Evolutionary conservation across 164 flowering plant genomes (phyloP).

Genomic region (Platanus orientalis): DNA sequence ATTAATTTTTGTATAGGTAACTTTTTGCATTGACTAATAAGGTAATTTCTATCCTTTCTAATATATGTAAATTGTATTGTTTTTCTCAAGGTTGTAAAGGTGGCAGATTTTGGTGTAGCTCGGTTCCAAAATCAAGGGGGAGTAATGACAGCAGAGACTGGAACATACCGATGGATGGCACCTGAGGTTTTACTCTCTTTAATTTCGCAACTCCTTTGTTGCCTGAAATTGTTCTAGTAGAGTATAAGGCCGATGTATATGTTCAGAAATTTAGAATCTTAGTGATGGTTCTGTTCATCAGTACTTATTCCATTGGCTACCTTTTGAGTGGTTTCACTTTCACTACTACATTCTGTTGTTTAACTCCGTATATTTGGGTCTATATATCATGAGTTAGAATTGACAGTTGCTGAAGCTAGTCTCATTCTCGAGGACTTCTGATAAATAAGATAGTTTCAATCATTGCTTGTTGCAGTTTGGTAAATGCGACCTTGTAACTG

Average conservation of each 20-base stretch:
- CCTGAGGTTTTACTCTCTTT: constrained; percentile 65
- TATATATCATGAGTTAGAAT: background rate
- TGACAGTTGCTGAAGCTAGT: too few relatives aligned
- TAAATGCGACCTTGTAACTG: background rate
- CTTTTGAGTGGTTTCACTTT: background rate
- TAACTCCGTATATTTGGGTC: background rate
- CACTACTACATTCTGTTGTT: background rate
- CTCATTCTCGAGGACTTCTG: too few relatives aligned
- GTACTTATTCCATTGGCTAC: background rate
- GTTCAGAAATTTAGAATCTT: constrained; percentile 2
- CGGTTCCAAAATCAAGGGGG: constrained; percentile 83
- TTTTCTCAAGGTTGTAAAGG: constrained; percentile 76
- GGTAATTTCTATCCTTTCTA: background rate
- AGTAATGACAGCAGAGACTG: constrained; percentile 97
- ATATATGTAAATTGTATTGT: constrained; percentile 6
- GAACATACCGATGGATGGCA: constrained; percentile 99
- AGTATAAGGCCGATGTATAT: background rate
- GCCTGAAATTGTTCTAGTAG: background rate
- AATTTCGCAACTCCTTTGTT: background rate
- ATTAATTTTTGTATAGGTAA: background rate
- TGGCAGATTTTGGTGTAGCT: constrained; percentile 98
- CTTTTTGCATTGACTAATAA: background rate
- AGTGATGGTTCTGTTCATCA: background rate
- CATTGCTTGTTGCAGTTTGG: background rate
- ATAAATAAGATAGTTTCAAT: too few relatives aligned